Evolutionary conservation across 306 rosid genomes (phyloP).

Genomic region (Carpinus fangiana): DNA sequence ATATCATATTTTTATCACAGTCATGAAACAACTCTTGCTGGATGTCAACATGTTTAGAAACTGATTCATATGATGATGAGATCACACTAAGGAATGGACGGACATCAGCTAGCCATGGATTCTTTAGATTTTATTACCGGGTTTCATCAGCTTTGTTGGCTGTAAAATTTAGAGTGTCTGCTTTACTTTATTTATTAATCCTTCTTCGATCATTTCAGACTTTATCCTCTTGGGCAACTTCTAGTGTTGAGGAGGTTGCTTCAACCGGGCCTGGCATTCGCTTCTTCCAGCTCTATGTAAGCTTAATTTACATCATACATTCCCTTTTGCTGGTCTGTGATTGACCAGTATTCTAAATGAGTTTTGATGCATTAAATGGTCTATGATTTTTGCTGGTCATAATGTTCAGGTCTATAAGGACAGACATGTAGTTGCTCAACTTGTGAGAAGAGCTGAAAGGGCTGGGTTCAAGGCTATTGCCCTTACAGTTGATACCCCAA

Average conservation of each 20-base stretch:
- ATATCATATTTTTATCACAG: not conserved
- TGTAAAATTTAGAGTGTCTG: constrained; percentile 6
- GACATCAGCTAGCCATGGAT: not conserved
- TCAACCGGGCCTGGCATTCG: constrained; percentile 99
- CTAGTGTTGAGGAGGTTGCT: constrained; percentile 96
- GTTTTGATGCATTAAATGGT: constrained; percentile 10
- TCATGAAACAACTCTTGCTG: not conserved
- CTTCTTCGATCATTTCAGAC: constrained; percentile 59
- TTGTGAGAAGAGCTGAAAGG: constrained; percentile 96
- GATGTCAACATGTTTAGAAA: not conserved
- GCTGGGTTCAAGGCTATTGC: constrained; percentile 99
- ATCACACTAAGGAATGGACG: not conserved
- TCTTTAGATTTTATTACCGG: constrained; percentile 4
- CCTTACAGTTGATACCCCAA: constrained; percentile 94
- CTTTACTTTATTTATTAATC: constrained; percentile 8
- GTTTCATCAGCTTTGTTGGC: constrained; percentile 7
- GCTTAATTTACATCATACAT: constrained; percentile 29
- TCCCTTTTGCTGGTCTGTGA: constrained; percentile 5
- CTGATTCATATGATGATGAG: not conserved
- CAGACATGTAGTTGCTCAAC: constrained; percentile 85
- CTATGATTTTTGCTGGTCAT: not conserved
- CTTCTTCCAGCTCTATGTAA: constrained; percentile 93
- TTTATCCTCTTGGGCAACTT: constrained; percentile 96
- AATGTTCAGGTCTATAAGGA: constrained; percentile 74
- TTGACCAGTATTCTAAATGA: not conserved